Conservation (phyloP, 2,329 filamentous ascomycete species). For the Colletotrichum sp. region DNA sequence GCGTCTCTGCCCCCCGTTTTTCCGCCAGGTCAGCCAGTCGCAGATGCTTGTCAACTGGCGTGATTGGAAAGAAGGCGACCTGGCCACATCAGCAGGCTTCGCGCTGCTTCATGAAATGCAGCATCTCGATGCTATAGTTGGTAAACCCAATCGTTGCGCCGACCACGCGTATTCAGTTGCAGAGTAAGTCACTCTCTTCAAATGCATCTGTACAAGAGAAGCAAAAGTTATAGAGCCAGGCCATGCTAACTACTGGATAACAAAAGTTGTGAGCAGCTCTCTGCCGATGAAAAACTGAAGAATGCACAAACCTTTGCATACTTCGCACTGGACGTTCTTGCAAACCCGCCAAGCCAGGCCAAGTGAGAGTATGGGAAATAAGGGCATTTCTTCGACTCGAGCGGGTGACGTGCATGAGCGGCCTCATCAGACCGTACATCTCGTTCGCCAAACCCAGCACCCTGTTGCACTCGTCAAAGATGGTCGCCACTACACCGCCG, state of each 20-base stretch:
- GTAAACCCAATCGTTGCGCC: background rate
- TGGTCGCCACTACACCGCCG: background rate
- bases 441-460: background rate
- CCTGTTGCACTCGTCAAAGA: background rate
- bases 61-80: background rate
- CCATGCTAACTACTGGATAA: rapidly evolving
- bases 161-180: background rate
- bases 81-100: background rate
- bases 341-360: rapidly evolving
- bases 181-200: background rate
- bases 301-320: background rate
- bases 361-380: rapidly evolving
- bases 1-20: background rate
- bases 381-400: background rate
- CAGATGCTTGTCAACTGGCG: background rate
- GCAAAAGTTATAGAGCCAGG: rapidly evolving
- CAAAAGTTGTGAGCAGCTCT: background rate
- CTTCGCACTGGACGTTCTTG: background rate
- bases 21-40: background rate
- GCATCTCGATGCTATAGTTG: background rate
- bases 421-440: background rate
- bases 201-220: rapidly evolving
- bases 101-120: background rate
- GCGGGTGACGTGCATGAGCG: background rate
- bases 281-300: background rate